Evolutionary conservation across 2,329 filamentous ascomycete species (phyloP), one percentile per base, ranked within the genome.

Genomic region (Aspergillus hortae): DNA sequence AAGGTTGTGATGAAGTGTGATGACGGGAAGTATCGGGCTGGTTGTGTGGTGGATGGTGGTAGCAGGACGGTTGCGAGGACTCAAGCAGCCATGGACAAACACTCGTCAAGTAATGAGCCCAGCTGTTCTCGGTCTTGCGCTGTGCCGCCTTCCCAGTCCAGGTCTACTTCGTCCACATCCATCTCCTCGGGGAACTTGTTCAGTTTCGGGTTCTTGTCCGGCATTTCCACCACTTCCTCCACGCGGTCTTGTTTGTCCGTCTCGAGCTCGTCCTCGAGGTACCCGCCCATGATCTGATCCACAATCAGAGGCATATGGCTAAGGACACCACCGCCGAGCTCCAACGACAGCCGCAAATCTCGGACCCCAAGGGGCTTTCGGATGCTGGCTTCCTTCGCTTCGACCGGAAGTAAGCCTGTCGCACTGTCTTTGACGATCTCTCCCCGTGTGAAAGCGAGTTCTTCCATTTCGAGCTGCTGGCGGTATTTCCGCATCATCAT

Each of bases 401-500:
- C 91, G 33, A 91, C 76, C 0, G 92, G 92, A 5, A 96, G 74
- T 25, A 95, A 72, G 1, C 91, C 91, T 44, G 82, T 86, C 17
- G 73, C 70, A 54, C 88, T 86, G 53, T 91, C 89, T 59, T 89
- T 81, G 15, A 81, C 77, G 1, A 95, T 69, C 61, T 92, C 88
- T 4, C 91, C 90, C n/a, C 84, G 79, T 38, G 84, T 80, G 23
- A 83, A 85, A 0, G 84, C 81, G 41, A 87, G 81, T 66, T 96
- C 91, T 68, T 96, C 92, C 44, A 79, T 77, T 49, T 84, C 83
- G 10, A 96, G 78, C 66, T 90, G 88, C 53, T 82, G 80, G 57
- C 84, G 84, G 71, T 92, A 96, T 53, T 84, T 86, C 59, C 86
- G 82, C 2, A 90, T 95, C 67, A 91, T 87, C 53, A 96, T 83